phyloP scores from a whole-genome alignment of 2,329 filamentous ascomycete genomes.

The Fusarium nisikadoi region DNA sequence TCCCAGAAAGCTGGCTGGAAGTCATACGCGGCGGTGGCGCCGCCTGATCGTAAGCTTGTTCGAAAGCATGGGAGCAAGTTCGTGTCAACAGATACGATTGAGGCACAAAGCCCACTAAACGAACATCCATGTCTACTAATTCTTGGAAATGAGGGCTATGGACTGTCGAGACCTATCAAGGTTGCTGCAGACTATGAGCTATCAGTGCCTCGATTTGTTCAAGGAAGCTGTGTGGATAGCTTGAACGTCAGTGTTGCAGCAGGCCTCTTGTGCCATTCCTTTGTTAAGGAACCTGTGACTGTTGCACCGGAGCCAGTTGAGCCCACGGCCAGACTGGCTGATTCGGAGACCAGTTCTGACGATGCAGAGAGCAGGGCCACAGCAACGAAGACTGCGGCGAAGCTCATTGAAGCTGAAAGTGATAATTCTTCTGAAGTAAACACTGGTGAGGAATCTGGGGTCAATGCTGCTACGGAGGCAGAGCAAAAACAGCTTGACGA shows the following conservation, averaged over 20 bases:
- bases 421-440: not conserved
- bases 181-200: slow-evolving; percentile 73
- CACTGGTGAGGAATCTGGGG: not conserved
- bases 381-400: not conserved
- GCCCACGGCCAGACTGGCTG: not conserved
- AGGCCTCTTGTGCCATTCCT: slow-evolving; percentile 77
- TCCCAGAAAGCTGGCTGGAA: slow-evolving; percentile 81
- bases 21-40: slow-evolving; percentile 79
- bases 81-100: slow-evolving; percentile 61
- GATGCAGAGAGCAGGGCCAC: not conserved
- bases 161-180: slow-evolving; percentile 72
- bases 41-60: slow-evolving; percentile 50
- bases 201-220: slow-evolving; percentile 70
- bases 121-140: slow-evolving; percentile 79
- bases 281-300: slow-evolving; percentile 59
- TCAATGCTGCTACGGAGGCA: not conserved
- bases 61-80: slow-evolving; percentile 54
- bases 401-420: not conserved
- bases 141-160: slow-evolving; percentile 83
- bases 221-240: slow-evolving; percentile 77
- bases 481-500: slow-evolving; percentile 16
- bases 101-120: slow-evolving; percentile 62
- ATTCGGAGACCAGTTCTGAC: not conserved
- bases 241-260: slow-evolving; percentile 93
- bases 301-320: slow-evolving; percentile 18